A percentile compares a stretch with the other conserved stretches of the same genome.
Evolutionary conservation across 129 eudicot species (phyloP).

Genomic region (Tagetes erecta): DNA sequence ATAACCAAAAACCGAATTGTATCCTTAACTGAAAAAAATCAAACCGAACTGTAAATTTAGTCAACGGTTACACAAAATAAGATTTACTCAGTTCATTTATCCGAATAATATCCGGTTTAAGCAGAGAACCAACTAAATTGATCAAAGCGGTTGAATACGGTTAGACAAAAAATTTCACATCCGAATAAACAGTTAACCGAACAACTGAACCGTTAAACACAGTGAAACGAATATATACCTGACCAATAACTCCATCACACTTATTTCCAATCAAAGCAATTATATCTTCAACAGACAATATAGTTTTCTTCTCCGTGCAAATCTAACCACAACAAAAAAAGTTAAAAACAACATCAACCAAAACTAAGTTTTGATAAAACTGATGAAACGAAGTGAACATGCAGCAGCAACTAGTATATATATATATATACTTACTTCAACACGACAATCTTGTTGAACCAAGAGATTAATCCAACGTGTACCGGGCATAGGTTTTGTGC

Average conservation of each 20-base stretch:
- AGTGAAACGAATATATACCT: conserved; percentile 42
- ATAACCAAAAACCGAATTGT: too few species aligned
- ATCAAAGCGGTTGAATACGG: too few species aligned
- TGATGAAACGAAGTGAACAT: too few species aligned
- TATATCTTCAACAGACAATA: conserved; percentile 90
- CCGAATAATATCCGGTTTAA: too few species aligned
- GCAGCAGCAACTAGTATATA: neutral
- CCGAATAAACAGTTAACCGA: too few species aligned
- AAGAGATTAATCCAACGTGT: conserved; percentile 94
- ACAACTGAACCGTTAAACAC: too few species aligned
- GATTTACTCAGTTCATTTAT: too few species aligned
- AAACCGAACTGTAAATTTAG: too few species aligned
- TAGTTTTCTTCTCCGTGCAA: conserved; percentile 94
- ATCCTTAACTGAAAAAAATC: too few species aligned
- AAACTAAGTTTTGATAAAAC: neutral
- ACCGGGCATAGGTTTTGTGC: conserved; percentile 99
- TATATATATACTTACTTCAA: conserved; percentile 56
- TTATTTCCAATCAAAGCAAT: conserved; percentile 80
- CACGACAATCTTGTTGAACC: conserved; percentile 86
- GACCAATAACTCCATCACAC: conserved; percentile 99
- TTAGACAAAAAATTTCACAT: too few species aligned
- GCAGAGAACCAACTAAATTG: too few species aligned
- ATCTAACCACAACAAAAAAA: conserved; percentile 45
- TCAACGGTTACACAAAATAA: too few species aligned
- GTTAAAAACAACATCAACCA: neutral